Conservation (phyloP, 169 alveolate species). For the Plasmodium coatneyi region DNA sequence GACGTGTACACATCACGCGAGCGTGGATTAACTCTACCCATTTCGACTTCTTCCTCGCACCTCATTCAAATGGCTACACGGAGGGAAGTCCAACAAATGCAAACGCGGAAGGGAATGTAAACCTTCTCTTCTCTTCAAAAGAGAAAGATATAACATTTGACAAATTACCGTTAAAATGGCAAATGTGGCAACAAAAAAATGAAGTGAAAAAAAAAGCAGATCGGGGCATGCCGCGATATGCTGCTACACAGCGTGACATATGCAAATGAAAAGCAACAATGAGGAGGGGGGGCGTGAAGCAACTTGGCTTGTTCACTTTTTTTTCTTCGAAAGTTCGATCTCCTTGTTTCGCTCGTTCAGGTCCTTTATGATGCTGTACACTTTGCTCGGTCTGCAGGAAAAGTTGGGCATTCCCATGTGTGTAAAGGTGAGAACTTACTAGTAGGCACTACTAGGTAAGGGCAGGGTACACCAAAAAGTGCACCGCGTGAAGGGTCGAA, state of each 20-base stretch:
- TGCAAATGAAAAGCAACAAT: neutral
- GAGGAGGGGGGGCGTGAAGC: too few relatives aligned
- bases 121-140: neutral
- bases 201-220: neutral
- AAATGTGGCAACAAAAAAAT: neutral
- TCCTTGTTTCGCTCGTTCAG: constrained; percentile 72
- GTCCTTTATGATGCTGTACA: constrained; percentile 58
- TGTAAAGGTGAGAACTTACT: neutral
- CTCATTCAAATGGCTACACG: neutral
- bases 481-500: neutral
- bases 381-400: constrained; percentile 64
- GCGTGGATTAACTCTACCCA: neutral
- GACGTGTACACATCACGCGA: neutral
- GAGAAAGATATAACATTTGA: neutral
- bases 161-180: neutral
- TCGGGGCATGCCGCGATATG: neutral
- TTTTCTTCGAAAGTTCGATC: constrained; percentile 47
- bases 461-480: neutral
- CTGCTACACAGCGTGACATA: neutral
- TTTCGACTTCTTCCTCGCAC: neutral
- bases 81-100: neutral
- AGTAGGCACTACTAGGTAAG: neutral
- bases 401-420: neutral
- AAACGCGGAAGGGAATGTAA: neutral
- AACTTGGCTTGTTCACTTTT: constrained; percentile 6